Conservation (phyloP, 1,284 basidiomycete species). For the Marasmius sp. region DNA sequence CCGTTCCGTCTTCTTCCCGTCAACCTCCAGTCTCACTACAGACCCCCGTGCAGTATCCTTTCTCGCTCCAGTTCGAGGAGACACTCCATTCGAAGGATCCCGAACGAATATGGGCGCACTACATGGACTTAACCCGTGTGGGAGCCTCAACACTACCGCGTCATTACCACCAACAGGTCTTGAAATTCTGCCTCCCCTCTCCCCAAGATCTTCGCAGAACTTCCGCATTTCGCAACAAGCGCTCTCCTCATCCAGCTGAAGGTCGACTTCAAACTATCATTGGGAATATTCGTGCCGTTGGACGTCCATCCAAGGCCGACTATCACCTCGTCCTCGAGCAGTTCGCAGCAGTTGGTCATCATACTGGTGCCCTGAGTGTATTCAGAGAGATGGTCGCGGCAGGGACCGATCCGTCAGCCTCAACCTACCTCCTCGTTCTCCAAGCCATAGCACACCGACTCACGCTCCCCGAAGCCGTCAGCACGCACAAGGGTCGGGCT, state of each 20-base stretch:
- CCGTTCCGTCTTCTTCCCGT: neutral
- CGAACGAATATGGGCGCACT: constrained; percentile 57
- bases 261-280: constrained; percentile 63
- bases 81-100: constrained; percentile 25
- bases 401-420: constrained; percentile 36
- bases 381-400: constrained; percentile 56
- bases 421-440: constrained; percentile 62
- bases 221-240: constrained; percentile 33
- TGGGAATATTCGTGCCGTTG: constrained; percentile 60
- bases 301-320: constrained; percentile 57
- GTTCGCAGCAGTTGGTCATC: constrained; percentile 70
- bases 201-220: constrained; percentile 43
- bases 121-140: constrained; percentile 52
- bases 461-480: constrained; percentile 49
- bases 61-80: neutral
- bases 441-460: constrained; percentile 68
- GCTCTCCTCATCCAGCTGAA: constrained; percentile 53
- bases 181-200: constrained; percentile 60
- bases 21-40: neutral
- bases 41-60: neutral
- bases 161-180: constrained; percentile 63
- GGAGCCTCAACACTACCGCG: constrained; percentile 53
- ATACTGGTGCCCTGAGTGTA: constrained; percentile 54
- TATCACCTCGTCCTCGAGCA: constrained; percentile 73
- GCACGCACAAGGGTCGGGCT: constrained; percentile 31